phyloP scores from a whole-genome alignment of 176 grass and related monocot species.

The Hsuehochloa calcarea region DNA sequence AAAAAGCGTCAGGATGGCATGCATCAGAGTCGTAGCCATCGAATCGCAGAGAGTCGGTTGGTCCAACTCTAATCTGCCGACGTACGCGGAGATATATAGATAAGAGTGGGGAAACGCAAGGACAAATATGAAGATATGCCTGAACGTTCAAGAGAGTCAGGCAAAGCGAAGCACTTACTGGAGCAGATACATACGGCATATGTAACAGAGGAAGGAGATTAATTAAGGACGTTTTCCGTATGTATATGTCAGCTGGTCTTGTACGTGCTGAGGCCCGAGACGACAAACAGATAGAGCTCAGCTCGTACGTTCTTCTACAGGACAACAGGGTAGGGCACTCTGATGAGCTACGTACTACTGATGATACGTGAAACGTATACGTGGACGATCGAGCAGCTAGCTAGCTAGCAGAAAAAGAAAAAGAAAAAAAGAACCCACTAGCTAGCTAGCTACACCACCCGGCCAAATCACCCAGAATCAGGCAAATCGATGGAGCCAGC shows the following conservation, averaged over 20 bases:
- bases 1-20: not conserved
- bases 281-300: no score
- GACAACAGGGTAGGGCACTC: not conserved
- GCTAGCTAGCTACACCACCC: not conserved
- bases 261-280: no score
- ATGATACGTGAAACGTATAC: not conserved
- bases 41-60: not conserved
- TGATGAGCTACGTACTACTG: not conserved
- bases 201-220: no score
- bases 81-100: not conserved
- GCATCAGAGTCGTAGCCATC: not conserved
- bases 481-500: not conserved
- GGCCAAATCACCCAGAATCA: not conserved
- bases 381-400: not conserved
- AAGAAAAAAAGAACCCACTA: no score
- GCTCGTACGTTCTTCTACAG: no score
- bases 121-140: not conserved
- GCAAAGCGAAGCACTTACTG: not conserved
- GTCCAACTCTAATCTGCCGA: constrained; percentile 9
- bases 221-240: no score
- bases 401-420: no score
- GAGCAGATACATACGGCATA: no score
- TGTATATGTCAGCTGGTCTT: no score
- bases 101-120: not conserved
- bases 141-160: not conserved